A percentile compares a stretch with the other conserved stretches of the same genome.
phyloP scores from a whole-genome alignment of 768 basidiomycete genomes.

The Coprinopsis marcescibilis region DNA sequence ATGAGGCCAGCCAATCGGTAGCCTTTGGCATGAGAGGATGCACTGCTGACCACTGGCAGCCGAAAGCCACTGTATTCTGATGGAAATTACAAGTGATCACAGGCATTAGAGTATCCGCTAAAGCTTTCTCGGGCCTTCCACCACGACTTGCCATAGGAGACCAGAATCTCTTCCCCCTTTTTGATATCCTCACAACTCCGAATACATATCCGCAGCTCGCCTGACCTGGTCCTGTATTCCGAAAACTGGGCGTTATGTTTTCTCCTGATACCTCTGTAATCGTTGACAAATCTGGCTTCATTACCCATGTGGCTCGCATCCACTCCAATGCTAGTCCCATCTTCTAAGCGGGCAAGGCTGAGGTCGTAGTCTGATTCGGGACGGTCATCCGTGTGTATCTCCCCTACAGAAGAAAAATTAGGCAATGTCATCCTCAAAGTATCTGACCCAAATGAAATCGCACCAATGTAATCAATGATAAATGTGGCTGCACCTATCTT shows the following conservation, averaged over 20 bases:
- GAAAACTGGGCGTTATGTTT: slow-evolving; percentile 70
- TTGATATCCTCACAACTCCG: slow-evolving; percentile 60
- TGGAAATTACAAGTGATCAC: background rate
- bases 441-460: background rate
- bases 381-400: slow-evolving; percentile 76
- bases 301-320: slow-evolving; percentile 78
- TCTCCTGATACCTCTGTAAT: slow-evolving; percentile 72
- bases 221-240: slow-evolving; percentile 45
- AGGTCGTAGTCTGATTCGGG: slow-evolving; percentile 82
- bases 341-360: slow-evolving; percentile 58
- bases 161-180: slow-evolving; percentile 81
- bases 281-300: slow-evolving; percentile 86
- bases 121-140: slow-evolving; percentile 48
- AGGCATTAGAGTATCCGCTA: background rate
- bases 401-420: slow-evolving; percentile 36
- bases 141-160: slow-evolving; percentile 86
- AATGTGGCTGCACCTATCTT: slow-evolving; percentile 62
- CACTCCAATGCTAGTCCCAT: slow-evolving; percentile 62
- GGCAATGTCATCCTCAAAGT: background rate
- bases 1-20: no score
- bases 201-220: slow-evolving; percentile 73
- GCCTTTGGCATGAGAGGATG: no score
- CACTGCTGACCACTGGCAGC: no score
- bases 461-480: slow-evolving; percentile 71
- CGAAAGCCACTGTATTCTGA: no score